Evolutionary conservation across 768 basidiomycete species (phyloP), one percentile per base, ranked within the genome.

Genomic region (Boletus eberwhitei): DNA sequence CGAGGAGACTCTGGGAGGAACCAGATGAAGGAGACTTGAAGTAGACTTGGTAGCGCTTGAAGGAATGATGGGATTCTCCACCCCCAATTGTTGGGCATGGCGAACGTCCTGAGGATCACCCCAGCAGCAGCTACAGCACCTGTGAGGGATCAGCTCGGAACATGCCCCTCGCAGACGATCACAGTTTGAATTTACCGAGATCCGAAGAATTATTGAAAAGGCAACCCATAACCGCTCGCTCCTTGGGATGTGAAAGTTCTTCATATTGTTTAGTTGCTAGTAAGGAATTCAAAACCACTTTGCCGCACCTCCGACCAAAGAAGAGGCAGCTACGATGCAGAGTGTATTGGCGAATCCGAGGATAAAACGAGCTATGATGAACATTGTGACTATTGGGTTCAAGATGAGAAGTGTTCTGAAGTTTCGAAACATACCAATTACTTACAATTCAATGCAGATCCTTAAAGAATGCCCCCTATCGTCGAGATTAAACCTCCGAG

Each of bases 61-160:
- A 86, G 74, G n/a, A 84, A 81, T 1, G 60, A 66, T 0, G 84
- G 85, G 21, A 86, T 84, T 17, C 85, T 76, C 86, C 86, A 87
- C 12, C 80, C 82, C 84, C 83, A 85, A 60, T 81, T 76, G 47
- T 60, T 78, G 0, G 60, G 44, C 75, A 87, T 83, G 9, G 71
- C 56, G 72, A 87, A 88, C 0, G 87, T 87, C 9, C 82, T 81
- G 36, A 86, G 79, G 0, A 84, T 88, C 19, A 57, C 53, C 5
- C 77, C 80, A 9, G 83, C 82, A 6, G 84, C 82, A 24, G 31
- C 31, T 11, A 66, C 8, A 29, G 64, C 32, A n/a, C 63, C 63
- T 64, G 16, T 8, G 5, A 22, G 2, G 11, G 11, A 24, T 65
- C 17, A 48, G 19, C 5, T 34, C 6, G 4, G 13, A 24, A 8